Evolutionary conservation across 2,329 filamentous ascomycete genomes (phyloP), one percentile per base, ranked within the genome.

Genomic region (Pseudonectria foliicola): DNA sequence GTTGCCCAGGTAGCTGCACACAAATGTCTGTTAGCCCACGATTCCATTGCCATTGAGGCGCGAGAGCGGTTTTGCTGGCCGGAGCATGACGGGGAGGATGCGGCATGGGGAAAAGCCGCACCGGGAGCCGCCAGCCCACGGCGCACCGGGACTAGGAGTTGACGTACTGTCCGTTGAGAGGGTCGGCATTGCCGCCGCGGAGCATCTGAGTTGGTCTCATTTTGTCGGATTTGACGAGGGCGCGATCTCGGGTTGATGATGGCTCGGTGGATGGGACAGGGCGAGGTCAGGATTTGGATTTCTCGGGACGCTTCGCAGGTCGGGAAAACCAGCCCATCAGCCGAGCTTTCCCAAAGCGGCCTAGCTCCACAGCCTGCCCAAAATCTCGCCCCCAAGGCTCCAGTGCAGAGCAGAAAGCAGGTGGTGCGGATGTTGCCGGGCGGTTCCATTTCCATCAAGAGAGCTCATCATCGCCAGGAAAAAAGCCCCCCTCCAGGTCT

Each of bases 1-100:
- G 62, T 66, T 65, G 51, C 85, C 85, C 40, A 89, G 66, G 63
- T 70, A 88, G 60, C 85, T 89, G 18, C 18, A 52, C 48, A 44
- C 13, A 42, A 41, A 35, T 29, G 10, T 6, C 27, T 28, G 42
- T 62, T 44, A 61, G 59, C 42, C 38, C 31, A 28, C 6, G 13
- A 10, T 31, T 40, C 27, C 16, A 24, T 8, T 16, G 33, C 33
- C 21, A 45, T 44, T 44, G 37, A 35, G n/a, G 28, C 7, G 28
- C 25, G 29, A 13, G 35, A 40, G 43, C 25, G 33, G 41, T 29
- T 36, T 34, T 29, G 37, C 37, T 27, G 36, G 12, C 37, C 35
- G 26, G 35, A 29, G 27, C 34, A 24, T 32, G 13, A 33, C 13
- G 29, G 23, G 35, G 44, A 27, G 34, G 31, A 39, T 43, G 31